A percentile compares a stretch with the other conserved stretches of the same genome.
Evolutionary conservation across 148 eudicot genomes (phyloP).

Genomic region (Nepenthes mirabilis): DNA sequence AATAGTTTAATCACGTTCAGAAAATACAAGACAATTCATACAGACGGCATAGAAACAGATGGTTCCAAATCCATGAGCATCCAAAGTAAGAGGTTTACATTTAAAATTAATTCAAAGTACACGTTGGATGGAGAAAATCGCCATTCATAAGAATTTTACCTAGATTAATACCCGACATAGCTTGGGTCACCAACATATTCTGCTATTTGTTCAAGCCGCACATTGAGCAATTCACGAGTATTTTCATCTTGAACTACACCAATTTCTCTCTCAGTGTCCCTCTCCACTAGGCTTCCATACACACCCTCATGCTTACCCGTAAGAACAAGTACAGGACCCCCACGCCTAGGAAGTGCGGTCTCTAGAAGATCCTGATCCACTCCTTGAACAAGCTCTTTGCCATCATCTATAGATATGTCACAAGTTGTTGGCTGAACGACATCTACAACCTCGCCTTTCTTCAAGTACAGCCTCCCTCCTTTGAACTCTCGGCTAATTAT

Average conservation of each 20-base stretch:
- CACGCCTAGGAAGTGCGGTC: constrained; percentile 73
- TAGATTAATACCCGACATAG: constrained; percentile 55
- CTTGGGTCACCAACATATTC: constrained; percentile 81
- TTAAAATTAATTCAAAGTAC: too few relatives aligned
- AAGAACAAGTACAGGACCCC: constrained; percentile 68
- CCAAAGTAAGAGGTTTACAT: too few relatives aligned
- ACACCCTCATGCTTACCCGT: constrained; percentile 75
- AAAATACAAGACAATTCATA: too few relatives aligned
- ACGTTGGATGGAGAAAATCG: too few relatives aligned
- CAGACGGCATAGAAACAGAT: too few relatives aligned
- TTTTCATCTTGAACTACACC: constrained; percentile 81
- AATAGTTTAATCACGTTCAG: too few relatives aligned
- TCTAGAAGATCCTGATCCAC: constrained; percentile 70
- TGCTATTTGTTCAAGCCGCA: constrained; percentile 73
- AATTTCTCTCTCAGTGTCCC: constrained; percentile 45
- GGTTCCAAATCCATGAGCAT: too few relatives aligned
- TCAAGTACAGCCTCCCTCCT: constrained; percentile 67
- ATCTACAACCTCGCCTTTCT: constrained; percentile 74
- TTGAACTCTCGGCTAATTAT: constrained; percentile 55
- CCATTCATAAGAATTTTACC: background rate
- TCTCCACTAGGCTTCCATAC: constrained; percentile 68
- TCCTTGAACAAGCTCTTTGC: constrained; percentile 65
- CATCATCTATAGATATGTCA: constrained; percentile 78
- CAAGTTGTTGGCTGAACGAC: constrained; percentile 74
- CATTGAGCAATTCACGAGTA: constrained; percentile 49